These are phyloP conservation scores for Ophiorrhiza pumila DNA, from an alignment of 257 asterid species.

Conservation along the genomic window DNA sequence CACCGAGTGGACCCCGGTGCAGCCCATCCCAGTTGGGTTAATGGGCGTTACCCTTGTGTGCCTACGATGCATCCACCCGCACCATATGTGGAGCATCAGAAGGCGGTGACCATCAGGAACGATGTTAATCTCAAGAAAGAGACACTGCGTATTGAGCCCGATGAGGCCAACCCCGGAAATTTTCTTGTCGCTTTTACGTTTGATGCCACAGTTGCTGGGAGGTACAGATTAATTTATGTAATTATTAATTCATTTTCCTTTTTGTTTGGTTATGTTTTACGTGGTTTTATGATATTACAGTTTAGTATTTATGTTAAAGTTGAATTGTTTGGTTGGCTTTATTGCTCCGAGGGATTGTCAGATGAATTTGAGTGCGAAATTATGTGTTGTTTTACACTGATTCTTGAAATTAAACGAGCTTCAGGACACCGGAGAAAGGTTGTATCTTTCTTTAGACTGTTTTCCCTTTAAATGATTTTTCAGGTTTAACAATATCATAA, in stretches of 20 bases:
- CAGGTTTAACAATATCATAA: background rate
- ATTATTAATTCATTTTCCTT: background rate
- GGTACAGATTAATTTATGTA: slow-evolving; percentile 40
- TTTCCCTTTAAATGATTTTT: background rate
- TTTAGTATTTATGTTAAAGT: background rate
- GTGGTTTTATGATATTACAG: slow-evolving; percentile 3
- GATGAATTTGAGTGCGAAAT: background rate
- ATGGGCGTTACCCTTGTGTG: slow-evolving; percentile 67
- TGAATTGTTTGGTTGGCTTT: background rate
- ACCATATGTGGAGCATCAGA: slow-evolving; percentile 90
- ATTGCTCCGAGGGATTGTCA: background rate
- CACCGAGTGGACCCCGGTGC: slow-evolving; percentile 40
- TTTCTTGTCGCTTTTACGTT: slow-evolving; percentile 79
- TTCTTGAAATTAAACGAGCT: background rate
- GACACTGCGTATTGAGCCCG: slow-evolving; percentile 78
- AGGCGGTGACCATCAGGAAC: slow-evolving; percentile 91
- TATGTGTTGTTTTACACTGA: background rate
- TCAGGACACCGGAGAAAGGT: background rate
- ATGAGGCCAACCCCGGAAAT: slow-evolving; percentile 77
- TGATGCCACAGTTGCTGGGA: slow-evolving; percentile 89
- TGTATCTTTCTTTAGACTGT: background rate
- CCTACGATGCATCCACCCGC: slow-evolving; percentile 62
- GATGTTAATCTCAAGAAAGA: slow-evolving; percentile 96
- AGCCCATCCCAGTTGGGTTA: slow-evolving; percentile 65
- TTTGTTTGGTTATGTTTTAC: background rate